Percentiles rank a stretch among this genome's conserved stretches.
These are phyloP conservation scores for Yamadazyma diddensiae DNA, from an alignment of 1,139 yeast genomes.

Conservation along the genomic window DNA sequence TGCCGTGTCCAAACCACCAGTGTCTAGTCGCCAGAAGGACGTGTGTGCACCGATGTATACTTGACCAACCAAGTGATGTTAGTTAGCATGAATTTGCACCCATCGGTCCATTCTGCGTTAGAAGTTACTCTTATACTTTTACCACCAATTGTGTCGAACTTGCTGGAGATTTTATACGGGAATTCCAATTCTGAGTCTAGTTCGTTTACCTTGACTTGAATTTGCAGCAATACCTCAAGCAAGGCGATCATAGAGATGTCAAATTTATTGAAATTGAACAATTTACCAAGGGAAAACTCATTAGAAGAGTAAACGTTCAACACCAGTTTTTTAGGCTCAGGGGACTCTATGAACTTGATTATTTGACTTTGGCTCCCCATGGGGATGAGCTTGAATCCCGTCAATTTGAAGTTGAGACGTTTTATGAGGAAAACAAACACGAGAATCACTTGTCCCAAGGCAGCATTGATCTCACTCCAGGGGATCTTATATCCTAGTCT, in stretches of 20 bases:
- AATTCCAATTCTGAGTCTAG: conserved; percentile 60
- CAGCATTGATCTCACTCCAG: conserved; percentile 93
- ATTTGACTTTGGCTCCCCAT: conserved; percentile 84
- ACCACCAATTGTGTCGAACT: conserved; percentile 70
- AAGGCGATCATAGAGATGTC: conserved; percentile 79
- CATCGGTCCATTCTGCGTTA: conserved; percentile 85
- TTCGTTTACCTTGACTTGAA: conserved; percentile 47
- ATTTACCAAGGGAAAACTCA: conserved; percentile 64
- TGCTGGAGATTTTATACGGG: conserved; percentile 58
- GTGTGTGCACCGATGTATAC: conserved; percentile 34
- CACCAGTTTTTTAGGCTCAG: conserved; percentile 22
- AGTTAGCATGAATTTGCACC: conserved; percentile 78
- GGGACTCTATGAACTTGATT: conserved; percentile 42
- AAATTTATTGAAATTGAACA: conserved; percentile 66
- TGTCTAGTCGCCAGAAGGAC: too few species aligned
- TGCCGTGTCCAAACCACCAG: too few species aligned
- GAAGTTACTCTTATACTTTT: conserved; percentile 70
- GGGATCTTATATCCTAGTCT: conserved; percentile 74
- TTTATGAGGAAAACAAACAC: conserved; percentile 63
- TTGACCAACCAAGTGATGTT: conserved; percentile 59
- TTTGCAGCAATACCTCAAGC: conserved; percentile 57
- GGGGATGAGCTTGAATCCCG: conserved; percentile 68
- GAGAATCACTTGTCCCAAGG: conserved; percentile 80
- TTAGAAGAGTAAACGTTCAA: conserved; percentile 60
- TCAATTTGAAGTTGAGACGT: conserved; percentile 53